Percentiles rank a stretch among this genome's conserved stretches.
Evolutionary conservation across 2,329 filamentous ascomycete species (phyloP).

Genomic region (Clarireedia hainanense): DNA sequence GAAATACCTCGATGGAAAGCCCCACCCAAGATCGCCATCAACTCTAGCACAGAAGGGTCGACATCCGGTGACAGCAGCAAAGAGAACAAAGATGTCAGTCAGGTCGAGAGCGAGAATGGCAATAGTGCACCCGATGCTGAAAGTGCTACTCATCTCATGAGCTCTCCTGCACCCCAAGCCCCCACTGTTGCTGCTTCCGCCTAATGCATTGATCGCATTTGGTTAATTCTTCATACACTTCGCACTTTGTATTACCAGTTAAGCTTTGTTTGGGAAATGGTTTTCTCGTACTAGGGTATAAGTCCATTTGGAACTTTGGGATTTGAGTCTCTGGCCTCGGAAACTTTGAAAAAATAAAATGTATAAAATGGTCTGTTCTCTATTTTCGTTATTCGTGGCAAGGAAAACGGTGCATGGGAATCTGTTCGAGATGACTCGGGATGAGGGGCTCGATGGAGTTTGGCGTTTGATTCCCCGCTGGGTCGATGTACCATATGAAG

Average conservation of each 20-base stretch:
- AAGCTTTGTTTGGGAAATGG: neutral
- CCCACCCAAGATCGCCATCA: conserved; percentile 47
- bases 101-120: conserved; percentile 49
- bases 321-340: too few species aligned
- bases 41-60: conserved; percentile 39
- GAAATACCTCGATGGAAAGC: conserved; percentile 76
- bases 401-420: neutral
- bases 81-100: conserved; percentile 54
- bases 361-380: conserved; percentile 5
- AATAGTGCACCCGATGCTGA: conserved; percentile 52
- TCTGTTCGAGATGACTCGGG: neutral
- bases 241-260: conserved; percentile 4
- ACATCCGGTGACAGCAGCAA: conserved; percentile 47
- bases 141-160: conserved; percentile 39
- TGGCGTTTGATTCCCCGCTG: conserved; percentile 1
- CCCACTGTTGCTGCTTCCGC: conserved; percentile 10
- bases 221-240: conserved; percentile 6
- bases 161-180: conserved; percentile 39
- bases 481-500: conserved; percentile 1
- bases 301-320: too few species aligned
- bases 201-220: neutral
- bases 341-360: neutral
- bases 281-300: too few species aligned
- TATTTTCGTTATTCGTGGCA: neutral
- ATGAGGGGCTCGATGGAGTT: conserved; percentile 7